These are phyloP conservation scores for Yamadazyma spencermartinsiae DNA, from an alignment of 1,139 yeast species.

Conservation along the genomic window DNA sequence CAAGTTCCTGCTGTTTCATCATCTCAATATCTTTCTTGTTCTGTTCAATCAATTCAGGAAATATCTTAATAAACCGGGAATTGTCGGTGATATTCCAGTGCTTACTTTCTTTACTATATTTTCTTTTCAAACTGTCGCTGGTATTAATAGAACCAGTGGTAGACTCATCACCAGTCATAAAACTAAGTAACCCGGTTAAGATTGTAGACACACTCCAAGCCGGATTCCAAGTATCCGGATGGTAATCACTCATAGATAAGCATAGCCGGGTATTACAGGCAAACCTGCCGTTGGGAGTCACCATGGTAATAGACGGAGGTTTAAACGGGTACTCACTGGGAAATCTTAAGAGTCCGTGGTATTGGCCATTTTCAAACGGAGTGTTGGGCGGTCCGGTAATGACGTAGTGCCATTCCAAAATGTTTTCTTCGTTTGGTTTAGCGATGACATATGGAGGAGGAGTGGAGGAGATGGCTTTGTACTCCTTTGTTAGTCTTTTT, in stretches of 20 bases:
- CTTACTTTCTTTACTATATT: constrained; percentile 52
- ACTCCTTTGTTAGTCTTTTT: constrained; percentile 71
- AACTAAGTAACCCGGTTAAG: constrained; percentile 78
- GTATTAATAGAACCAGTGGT: constrained; percentile 44
- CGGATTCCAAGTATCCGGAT: constrained; percentile 94
- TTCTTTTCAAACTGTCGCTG: constrained; percentile 37
- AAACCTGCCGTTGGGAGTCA: constrained; percentile 84
- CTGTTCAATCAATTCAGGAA: constrained; percentile 63
- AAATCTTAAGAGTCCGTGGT: constrained; percentile 84
- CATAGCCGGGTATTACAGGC: constrained; percentile 79
- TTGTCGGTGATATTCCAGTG: constrained; percentile 63
- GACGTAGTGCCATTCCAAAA: constrained; percentile 75
- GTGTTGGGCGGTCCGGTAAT: constrained; percentile 86
- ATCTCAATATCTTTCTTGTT: constrained; percentile 34
- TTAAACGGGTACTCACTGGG: constrained; percentile 88
- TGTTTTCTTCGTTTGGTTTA: constrained; percentile 77
- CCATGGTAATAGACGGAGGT: constrained; percentile 89
- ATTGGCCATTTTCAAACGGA: constrained; percentile 85
- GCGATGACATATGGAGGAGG: constrained; percentile 85
- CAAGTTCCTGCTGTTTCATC: constrained; percentile 11
- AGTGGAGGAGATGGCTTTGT: constrained; percentile 65
- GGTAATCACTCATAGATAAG: constrained; percentile 86
- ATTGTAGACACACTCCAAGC: constrained; percentile 93
- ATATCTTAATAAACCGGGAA: constrained; percentile 57
- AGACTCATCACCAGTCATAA: constrained; percentile 66